A percentile compares a stretch with the other conserved stretches of the same genome.
phyloP scores from a whole-genome alignment of 192 early-diverging fungal species.

The Pecoramyces ruminantium region DNA sequence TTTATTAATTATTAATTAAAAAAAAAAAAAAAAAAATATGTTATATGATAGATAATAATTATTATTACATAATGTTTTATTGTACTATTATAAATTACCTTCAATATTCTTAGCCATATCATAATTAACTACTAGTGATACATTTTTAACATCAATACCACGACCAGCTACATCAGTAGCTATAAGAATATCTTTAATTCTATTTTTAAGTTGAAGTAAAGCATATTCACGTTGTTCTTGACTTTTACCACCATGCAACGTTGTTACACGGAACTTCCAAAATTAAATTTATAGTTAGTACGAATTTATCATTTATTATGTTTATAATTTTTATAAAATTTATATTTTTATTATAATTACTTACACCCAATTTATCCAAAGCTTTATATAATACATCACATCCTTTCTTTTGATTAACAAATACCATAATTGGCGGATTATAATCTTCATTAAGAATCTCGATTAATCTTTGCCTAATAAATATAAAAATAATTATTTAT shows the following conservation, averaged over 20 bases:
- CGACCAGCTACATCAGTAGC: conserved; percentile 98
- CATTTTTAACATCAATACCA: conserved; percentile 97
- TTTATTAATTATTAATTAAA: too few relatives aligned
- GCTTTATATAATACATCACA: conserved; percentile 66
- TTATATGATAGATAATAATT: too few relatives aligned
- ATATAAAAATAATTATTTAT: background rate
- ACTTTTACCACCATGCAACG: conserved; percentile 87
- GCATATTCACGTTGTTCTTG: conserved; percentile 92
- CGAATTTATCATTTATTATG: too few relatives aligned
- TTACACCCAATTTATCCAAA: conserved; percentile 56
- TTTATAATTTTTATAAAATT: too few relatives aligned
- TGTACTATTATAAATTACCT: too few relatives aligned
- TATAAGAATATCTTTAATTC: conserved; percentile 72
- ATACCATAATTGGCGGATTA: conserved; percentile 81
- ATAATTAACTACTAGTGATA: conserved; percentile 89
- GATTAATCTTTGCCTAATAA: conserved; percentile 44
- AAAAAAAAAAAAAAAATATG: conserved; percentile 2
- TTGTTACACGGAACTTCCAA: conserved; percentile 41
- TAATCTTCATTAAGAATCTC: conserved; percentile 56
- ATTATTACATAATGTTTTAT: too few relatives aligned
- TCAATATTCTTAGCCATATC: conserved; percentile 98
- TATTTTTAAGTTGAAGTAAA: conserved; percentile 61
- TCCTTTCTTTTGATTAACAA: conserved; percentile 93
- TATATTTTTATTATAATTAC: too few relatives aligned
- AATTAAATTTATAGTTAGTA: too few relatives aligned